Evolutionary conservation across 1,284 basidiomycete species (phyloP).

Genomic region (Leccinum subrobustum): DNA sequence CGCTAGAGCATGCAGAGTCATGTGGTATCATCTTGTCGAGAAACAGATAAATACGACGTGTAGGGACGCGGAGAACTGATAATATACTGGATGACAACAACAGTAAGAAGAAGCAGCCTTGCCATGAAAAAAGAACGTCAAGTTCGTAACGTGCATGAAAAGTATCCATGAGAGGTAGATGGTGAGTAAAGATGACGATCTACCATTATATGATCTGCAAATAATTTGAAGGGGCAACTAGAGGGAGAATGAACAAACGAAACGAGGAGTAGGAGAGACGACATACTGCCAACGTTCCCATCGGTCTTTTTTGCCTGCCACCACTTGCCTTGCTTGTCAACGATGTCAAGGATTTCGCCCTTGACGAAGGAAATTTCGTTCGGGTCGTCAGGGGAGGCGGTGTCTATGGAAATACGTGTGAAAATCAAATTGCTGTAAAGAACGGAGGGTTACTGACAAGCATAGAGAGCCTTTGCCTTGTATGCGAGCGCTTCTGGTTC

Average conservation of each 20-base stretch:
- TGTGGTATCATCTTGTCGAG: conserved; percentile 33
- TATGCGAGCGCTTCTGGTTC: conserved; percentile 51
- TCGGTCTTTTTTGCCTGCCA: conserved; percentile 91
- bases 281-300: conserved; percentile 80
- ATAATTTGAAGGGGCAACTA: conserved; percentile 82
- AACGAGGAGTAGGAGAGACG: background rate
- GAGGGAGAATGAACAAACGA: conserved; percentile 19
- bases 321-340: conserved; percentile 94
- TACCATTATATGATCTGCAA: conserved; percentile 61
- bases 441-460: conserved; percentile 56
- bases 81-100: conserved; percentile 32
- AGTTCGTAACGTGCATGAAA: conserved; percentile 29
- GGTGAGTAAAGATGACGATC: conserved; percentile 4
- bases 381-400: conserved; percentile 90
- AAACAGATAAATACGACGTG: conserved; percentile 29
- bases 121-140: conserved; percentile 32
- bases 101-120: conserved; percentile 24
- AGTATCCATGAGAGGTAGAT: conserved; percentile 18
- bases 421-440: conserved; percentile 11
- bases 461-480: conserved; percentile 86
- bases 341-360: conserved; percentile 90
- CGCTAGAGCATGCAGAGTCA: conserved; percentile 16
- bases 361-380: conserved; percentile 95
- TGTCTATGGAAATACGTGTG: conserved; percentile 52
- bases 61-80: conserved; percentile 20